Evolutionary conservation across 495 filamentous ascomycete species (phyloP), one percentile per base, ranked within the genome.

Genomic region (Rusavskia elegans): DNA sequence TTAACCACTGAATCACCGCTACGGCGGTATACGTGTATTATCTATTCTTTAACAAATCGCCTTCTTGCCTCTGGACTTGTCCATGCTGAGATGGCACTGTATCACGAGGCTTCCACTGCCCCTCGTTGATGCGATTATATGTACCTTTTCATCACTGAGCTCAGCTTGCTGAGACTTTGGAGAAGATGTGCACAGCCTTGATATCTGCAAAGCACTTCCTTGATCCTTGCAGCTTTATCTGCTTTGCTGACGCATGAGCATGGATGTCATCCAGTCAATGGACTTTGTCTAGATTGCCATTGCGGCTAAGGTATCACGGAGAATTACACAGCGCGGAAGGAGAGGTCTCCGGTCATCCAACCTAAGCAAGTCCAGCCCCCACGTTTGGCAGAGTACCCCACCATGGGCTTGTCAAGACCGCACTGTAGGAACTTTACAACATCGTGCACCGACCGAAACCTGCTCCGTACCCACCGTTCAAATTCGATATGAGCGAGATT

Each of bases 81-180:
- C 71, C 73, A 87, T 81, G 81, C 68, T n/a, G 68, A 65, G 58
- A 63, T 61, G 51, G 66, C 83, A 88, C 77, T 69, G 85, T 89
- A 84, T 88, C 81, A 78, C 79, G 71, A 79, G 84, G 82, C 82
- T 87, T 81, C 81, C 85, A 90, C 85, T 89, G 81, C 72, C 78
- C 79, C 82, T 76, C 73, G 78, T 78, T 67, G 84, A 87, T 76
- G 86, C 86, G 82, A 90, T 81, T 64, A 39, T 45, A n/a, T n/a
- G n/a, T n/a, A 53, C 52, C 72, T 82, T 82, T 75, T 77, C 72
- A 75, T 74, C 71, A 71, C 64, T 23, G 55, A 74, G 60, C 64
- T 71, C 68, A 77, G 81, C 71, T 71, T 68, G 67, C 76, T 73
- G 66, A 61, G 61, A 69, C 63, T 56, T 74, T 77, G 77, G 78